Evolutionary conservation across 345 rosid genomes (phyloP).

Genomic region (Rhodamnia argentea): DNA sequence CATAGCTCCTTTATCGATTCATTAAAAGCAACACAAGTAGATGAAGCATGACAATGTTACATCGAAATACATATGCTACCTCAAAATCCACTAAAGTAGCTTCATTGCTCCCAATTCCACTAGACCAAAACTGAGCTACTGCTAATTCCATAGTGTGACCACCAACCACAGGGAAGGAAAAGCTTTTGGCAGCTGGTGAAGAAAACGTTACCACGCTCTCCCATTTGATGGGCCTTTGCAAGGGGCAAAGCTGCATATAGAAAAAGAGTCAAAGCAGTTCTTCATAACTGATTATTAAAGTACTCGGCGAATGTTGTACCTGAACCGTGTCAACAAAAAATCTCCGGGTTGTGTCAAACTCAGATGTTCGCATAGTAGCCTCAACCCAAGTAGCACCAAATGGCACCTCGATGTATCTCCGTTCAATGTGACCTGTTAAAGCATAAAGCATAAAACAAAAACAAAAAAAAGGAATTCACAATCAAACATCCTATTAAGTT

Average conservation of each 20-base stretch:
- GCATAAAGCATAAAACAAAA: neutral
- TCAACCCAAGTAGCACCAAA: constrained; percentile 91
- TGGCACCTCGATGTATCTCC: constrained; percentile 84
- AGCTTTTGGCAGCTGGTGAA: constrained; percentile 76
- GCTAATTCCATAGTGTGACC: constrained; percentile 94
- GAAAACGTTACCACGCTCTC: constrained; percentile 63
- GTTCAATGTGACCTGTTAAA: constrained; percentile 73
- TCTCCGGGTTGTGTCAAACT: constrained; percentile 78
- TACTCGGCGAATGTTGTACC: constrained; percentile 28
- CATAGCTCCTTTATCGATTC: constrained; percentile 36
- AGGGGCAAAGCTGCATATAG: constrained; percentile 73
- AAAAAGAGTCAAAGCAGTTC: constrained; percentile 9
- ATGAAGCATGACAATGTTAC: neutral
- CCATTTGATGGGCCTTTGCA: constrained; percentile 92
- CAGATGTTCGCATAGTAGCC: constrained; percentile 78
- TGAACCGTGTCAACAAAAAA: constrained; percentile 85
- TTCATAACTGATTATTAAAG: neutral
- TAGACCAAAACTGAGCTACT: constrained; percentile 96
- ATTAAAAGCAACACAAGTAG: neutral
- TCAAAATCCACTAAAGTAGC: constrained; percentile 76
- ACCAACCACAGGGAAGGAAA: constrained; percentile 66
- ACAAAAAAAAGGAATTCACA: neutral
- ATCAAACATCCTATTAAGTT: neutral
- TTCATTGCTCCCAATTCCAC: constrained; percentile 94
- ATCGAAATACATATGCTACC: constrained; percentile 33